Evolutionary conservation across 2,329 filamentous ascomycete species (phyloP).

Genomic region (Alternaria triticina): DNA sequence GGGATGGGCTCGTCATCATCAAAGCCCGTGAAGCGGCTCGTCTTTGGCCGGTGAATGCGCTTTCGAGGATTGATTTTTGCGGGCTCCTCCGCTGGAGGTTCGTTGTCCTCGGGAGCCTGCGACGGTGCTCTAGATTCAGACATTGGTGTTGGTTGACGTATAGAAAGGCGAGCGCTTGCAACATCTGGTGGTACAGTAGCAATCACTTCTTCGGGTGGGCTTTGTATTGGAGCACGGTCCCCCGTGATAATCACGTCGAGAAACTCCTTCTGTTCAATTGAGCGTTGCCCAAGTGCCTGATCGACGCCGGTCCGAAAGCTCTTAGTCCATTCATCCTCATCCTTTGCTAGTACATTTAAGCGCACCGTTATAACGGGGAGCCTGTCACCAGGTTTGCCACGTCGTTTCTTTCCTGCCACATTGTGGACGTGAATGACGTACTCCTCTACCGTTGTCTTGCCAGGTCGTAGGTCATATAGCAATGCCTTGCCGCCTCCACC

Average conservation of each 20-base stretch:
- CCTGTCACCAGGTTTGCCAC: slow-evolving; percentile 68
- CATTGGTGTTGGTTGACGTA: slow-evolving; percentile 23
- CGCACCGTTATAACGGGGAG: slow-evolving; percentile 81
- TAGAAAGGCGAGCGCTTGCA: slow-evolving; percentile 14
- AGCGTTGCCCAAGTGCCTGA: slow-evolving; percentile 75
- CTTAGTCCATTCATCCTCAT: slow-evolving; percentile 64
- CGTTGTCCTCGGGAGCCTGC: slow-evolving; percentile 22
- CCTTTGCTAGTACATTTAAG: slow-evolving; percentile 50
- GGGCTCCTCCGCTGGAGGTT: slow-evolving; percentile 24
- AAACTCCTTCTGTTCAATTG: slow-evolving; percentile 89
- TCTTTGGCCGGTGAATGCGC: slow-evolving; percentile 45
- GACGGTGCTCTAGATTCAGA: slow-evolving; percentile 24
- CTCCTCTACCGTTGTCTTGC: slow-evolving; percentile 73
- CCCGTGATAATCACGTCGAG: slow-evolving; percentile 86
- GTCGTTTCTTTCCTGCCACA: slow-evolving; percentile 74
- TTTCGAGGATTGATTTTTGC: slow-evolving; percentile 37
- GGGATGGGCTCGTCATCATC: slow-evolving; percentile 58
- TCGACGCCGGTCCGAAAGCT: slow-evolving; percentile 74
- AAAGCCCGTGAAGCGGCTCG: slow-evolving; percentile 74
- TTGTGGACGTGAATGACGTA: slow-evolving; percentile 79
- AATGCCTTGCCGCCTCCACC: slow-evolving; percentile 84
- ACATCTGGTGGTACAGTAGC: slow-evolving; percentile 27
- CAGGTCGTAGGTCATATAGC: slow-evolving; percentile 65
- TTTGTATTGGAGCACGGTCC: slow-evolving; percentile 74
- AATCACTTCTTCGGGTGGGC: slow-evolving; percentile 61